phyloP scores from a whole-genome alignment of 169 alveolate species.

The Eimeria tenella region DNA sequence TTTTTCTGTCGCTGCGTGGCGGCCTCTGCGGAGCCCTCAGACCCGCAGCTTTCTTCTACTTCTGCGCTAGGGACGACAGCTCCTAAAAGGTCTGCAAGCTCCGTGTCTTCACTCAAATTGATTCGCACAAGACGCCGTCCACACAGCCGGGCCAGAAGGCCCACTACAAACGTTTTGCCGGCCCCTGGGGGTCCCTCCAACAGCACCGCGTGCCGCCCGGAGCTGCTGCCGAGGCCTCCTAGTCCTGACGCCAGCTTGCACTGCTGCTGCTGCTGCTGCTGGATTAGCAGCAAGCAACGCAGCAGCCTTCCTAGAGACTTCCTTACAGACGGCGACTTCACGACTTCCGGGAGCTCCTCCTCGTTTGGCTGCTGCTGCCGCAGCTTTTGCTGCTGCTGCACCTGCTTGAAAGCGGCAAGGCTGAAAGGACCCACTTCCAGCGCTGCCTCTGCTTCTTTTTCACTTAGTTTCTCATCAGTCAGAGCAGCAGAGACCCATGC shows the following conservation, averaged over 20 bases:
- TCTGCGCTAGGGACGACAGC: constrained; percentile 91
- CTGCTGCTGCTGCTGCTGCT: constrained; percentile 67
- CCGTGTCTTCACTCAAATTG: constrained; percentile 98
- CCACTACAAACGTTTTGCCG: constrained; percentile 98
- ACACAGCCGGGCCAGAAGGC: constrained; percentile 91
- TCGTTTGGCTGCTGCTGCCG: not conserved
- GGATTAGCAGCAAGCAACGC: constrained; percentile 72
- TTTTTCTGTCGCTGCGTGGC: not conserved
- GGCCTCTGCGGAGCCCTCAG: not conserved
- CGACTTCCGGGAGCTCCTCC: constrained; percentile 26
- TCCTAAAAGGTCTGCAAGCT: constrained; percentile 91
- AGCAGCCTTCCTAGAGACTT: constrained; percentile 70
- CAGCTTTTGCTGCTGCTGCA: not conserved
- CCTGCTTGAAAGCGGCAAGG: constrained; percentile 33
- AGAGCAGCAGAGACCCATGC: constrained; percentile 70
- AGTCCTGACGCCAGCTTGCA: not conserved
- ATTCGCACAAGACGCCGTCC: constrained; percentile 93
- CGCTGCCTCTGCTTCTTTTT: not conserved
- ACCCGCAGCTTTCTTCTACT: not conserved
- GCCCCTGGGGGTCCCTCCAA: constrained; percentile 99
- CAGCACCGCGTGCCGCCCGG: constrained; percentile 92
- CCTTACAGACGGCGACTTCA: constrained; percentile 31
- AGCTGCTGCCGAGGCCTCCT: constrained; percentile 15
- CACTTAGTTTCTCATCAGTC: not conserved
- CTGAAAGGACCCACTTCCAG: constrained; percentile 23